Evolutionary conservation across 208 protist genomes (phyloP), one percentile per base, ranked within the genome.

Genomic region (Vickermania ingenoplastis): DNA sequence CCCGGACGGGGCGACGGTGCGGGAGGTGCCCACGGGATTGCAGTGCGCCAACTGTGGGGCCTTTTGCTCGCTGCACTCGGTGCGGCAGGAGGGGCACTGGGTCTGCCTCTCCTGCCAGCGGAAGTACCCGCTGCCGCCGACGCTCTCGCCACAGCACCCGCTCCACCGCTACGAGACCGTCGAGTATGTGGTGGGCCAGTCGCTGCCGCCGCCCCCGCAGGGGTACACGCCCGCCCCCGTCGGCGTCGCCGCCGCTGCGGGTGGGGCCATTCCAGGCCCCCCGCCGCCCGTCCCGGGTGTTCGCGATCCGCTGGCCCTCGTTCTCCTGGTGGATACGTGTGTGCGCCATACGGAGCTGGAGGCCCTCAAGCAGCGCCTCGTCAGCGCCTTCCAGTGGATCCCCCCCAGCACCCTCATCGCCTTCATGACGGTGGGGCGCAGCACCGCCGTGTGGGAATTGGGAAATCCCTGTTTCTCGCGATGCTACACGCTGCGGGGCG

Each of bases 291-390:
- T n/a, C 17, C 36, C 36, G 17, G 36, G 36, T 7, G 36, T 45
- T 45, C 36, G 36, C 7, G 36, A 41, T 56, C 7, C 54, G 57
- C 21, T 49, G 21, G 29, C 23, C 22, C 90, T 89, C 49, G 68
- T 99, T 45, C 98, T 98, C 61, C 87, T 99, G 22, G 79, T 99
- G 26, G 98, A 99, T 78, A 94, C 82, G 22, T 98, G 97, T 68
- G 60, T 99, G 23, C 78, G 65, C 11, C 53, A 68, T 1, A 92
- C 97, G 26, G 97, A 99, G 62, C 69, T 99, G 41, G 64, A 83
- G 36, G 81, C 86, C 4, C 73, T 99, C 17, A 96, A 95, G 57
- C 81, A 87, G 31, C 82, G 94, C 27, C 77, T 99, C 29, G 57
- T 92, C 36, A 72, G 89, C 69, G 94, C 78, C 4, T 77, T 99